Evolutionary conservation across 106 monocot genomes (phyloP), one percentile per base, ranked within the genome.

Genomic region (Allium sativum): DNA sequence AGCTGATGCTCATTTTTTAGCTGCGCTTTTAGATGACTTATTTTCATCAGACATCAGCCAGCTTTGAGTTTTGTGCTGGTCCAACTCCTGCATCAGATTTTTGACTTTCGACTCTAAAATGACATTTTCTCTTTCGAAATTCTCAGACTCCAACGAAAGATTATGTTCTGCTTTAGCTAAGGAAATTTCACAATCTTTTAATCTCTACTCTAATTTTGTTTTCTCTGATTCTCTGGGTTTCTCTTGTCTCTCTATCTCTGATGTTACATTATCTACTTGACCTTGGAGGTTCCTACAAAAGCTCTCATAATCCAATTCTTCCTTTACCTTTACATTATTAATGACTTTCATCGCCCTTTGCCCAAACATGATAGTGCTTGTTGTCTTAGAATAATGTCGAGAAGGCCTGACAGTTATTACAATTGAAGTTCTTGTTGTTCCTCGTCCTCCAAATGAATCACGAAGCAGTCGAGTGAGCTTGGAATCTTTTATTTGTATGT

Each of bases 341-440:
- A 82, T 69, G 42, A 90, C 71, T 79, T 85, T 90, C 90, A 90
- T 63, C 87, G 90, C 94, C 75, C 94, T 86, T 82, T 95, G 94
- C 58, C 95, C 95, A 84, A 96, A 96, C 84, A 90, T 84, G 68
- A 96, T 96, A 31, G 95, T 96, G 69, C 95, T 96, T 52, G 95
- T 41, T 53, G 95, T 96, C 72, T 96, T 90, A 70, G 87, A 90
- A 63, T 90, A 69, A 80, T 96, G 95, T 10, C 95, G 81, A 44
- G 95, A 96, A 59, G 95, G 95, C 10, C 95, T 90, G 66, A 96
- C 84, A 71, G 95, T 96, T 68, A 96, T 80, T 66, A 96, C 76
- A 61, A 96, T 69, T 44, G 95, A 96, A 53, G 95, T 96, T 68
- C 95, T 77, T 52, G 95, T 90, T 74, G 87, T 95, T 42, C 94